Evolutionary conservation across 192 early-diverging fungal species (phyloP).

Genomic region (Podila minutissima): DNA sequence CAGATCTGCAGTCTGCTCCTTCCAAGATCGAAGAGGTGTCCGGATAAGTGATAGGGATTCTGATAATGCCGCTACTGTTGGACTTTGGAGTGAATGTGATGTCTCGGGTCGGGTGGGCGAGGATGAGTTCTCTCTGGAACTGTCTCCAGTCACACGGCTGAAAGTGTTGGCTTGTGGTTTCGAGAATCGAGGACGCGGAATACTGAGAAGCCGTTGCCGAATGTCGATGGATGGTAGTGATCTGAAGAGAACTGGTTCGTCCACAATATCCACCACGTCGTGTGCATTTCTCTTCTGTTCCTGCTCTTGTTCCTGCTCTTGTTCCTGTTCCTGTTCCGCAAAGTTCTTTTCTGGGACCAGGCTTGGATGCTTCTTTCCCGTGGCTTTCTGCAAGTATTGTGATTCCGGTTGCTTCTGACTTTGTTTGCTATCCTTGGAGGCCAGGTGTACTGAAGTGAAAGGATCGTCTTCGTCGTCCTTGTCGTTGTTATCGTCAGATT

Average conservation of each 20-base stretch:
- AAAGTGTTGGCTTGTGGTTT: constrained; percentile 29
- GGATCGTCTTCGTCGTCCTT: constrained; percentile 7
- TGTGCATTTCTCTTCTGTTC: not conserved
- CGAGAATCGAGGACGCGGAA: constrained; percentile 14
- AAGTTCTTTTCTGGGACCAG: not conserved
- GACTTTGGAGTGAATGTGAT: not conserved
- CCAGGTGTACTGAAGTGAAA: too few species aligned
- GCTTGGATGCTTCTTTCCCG: too few species aligned
- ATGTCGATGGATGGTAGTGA: constrained; percentile 35
- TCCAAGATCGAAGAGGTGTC: not conserved
- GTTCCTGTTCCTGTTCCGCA: not conserved
- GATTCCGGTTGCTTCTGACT: not conserved
- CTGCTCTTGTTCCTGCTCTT: not conserved
- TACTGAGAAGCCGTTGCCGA: constrained; percentile 11
- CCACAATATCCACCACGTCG: too few species aligned
- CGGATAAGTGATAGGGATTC: not conserved
- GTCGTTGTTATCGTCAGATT: constrained; percentile 1
- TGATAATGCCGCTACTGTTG: not conserved
- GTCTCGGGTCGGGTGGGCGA: not conserved
- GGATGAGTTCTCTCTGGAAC: not conserved
- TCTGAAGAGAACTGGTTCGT: constrained; percentile 23
- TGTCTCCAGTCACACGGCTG: constrained; percentile 2
- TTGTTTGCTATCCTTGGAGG: not conserved
- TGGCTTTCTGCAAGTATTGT: too few species aligned
- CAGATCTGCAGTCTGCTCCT: not conserved